Percentiles rank a stretch among this genome's conserved stretches.
Evolutionary conservation across 805 yeast species (phyloP).

Genomic region (Saccharomycopsis sp.): DNA sequence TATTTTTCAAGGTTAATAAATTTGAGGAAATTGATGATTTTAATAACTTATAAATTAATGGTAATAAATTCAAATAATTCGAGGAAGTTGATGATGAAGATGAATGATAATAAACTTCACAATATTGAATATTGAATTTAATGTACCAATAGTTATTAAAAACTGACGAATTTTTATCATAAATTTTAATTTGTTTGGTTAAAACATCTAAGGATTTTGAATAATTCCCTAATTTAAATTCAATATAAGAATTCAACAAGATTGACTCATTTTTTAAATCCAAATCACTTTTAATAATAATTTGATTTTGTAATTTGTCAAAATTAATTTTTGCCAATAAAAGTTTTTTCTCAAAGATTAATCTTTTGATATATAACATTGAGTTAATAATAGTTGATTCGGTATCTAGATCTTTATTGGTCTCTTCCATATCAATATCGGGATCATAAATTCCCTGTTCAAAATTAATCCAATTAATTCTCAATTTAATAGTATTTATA

Average conservation of each 20-base stretch:
- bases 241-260: slow-evolving; percentile 21
- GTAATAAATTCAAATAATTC: slow-evolving; percentile 38
- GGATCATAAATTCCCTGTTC: slow-evolving; percentile 20
- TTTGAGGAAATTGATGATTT: no score
- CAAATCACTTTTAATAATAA: slow-evolving; percentile 20
- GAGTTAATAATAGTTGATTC: slow-evolving; percentile 22
- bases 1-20: no score
- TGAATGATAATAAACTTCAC: slow-evolving; percentile 29
- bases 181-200: slow-evolving; percentile 20
- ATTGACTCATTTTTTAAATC: slow-evolving; percentile 25
- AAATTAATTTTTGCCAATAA: slow-evolving; percentile 21
- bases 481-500: slow-evolving; percentile 23
- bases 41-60: slow-evolving; percentile 39
- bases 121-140: slow-evolving; percentile 37
- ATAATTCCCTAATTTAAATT: slow-evolving; percentile 21
- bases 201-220: slow-evolving; percentile 21
- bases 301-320: slow-evolving; percentile 13
- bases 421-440: neutral
- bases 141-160: slow-evolving; percentile 34
- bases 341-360: slow-evolving; percentile 22
- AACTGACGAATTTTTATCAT: slow-evolving; percentile 19
- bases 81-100: no score
- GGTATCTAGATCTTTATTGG: neutral
- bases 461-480: slow-evolving; percentile 30
- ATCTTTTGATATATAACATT: slow-evolving; percentile 28